Conservation (phyloP, 805 yeast species). For the Debaryomyces castellii region DNA sequence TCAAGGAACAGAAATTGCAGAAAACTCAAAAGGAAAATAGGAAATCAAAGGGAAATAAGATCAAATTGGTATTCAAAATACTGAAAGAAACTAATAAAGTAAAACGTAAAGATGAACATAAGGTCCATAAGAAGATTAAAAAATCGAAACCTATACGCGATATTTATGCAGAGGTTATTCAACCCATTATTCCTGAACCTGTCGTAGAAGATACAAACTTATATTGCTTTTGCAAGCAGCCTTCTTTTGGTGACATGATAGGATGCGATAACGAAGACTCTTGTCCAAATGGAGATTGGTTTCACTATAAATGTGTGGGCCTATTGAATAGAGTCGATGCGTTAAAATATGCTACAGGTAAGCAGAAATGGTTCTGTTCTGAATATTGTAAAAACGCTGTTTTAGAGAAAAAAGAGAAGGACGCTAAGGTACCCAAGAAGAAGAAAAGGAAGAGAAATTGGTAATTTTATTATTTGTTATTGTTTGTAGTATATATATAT, state of each 20-base stretch:
- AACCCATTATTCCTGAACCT: not conserved
- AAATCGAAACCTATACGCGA: conserved; percentile 5
- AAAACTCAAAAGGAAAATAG: conserved; percentile 1
- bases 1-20: conserved; percentile 23
- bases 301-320: conserved; percentile 46
- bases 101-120: not conserved
- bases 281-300: conserved; percentile 48
- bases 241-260: conserved; percentile 93
- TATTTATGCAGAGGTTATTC: not conserved
- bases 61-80: conserved; percentile 9
- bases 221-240: conserved; percentile 92
- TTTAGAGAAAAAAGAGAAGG: conserved; percentile 11
- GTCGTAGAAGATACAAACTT: conserved; percentile 19
- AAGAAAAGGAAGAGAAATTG: conserved; percentile 14
- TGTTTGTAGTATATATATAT: conserved; percentile 3
- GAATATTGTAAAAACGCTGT: conserved; percentile 24
- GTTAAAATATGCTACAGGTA: conserved; percentile 30
- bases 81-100: conserved; percentile 2
- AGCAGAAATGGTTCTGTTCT: conserved; percentile 41
- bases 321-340: conserved; percentile 38
- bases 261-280: conserved; percentile 75
- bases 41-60: not conserved
- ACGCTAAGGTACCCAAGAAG: conserved; percentile 7
- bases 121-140: not conserved
- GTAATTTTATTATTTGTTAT: conserved; percentile 5